A percentile compares a stretch with the other conserved stretches of the same genome.
These are phyloP conservation scores for Fomitopsis pulvina DNA, from an alignment of 768 basidiomycete genomes.

Conservation along the genomic window DNA sequence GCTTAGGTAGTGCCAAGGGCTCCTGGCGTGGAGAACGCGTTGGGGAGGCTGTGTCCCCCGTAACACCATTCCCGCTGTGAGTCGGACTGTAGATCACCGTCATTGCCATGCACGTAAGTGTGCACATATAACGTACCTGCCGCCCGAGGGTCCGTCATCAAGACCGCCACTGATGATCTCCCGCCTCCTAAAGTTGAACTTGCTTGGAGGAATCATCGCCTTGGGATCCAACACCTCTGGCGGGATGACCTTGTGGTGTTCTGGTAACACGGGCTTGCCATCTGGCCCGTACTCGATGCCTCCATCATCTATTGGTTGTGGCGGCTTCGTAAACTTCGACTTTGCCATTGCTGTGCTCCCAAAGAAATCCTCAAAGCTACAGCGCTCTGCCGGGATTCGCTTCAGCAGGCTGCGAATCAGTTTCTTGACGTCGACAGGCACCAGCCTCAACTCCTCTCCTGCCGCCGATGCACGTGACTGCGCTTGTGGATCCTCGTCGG, in stretches of 20 bases:
- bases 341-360: slow-evolving; percentile 68
- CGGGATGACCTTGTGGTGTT: slow-evolving; percentile 67
- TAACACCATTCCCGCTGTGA: neutral
- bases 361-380: slow-evolving; percentile 92
- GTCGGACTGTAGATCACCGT: neutral
- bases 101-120: neutral
- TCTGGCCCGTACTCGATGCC: slow-evolving; percentile 17
- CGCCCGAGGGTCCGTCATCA: neutral
- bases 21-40: neutral
- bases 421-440: slow-evolving; percentile 79
- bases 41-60: slow-evolving; percentile 5
- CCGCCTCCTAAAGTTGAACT: slow-evolving; percentile 58
- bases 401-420: slow-evolving; percentile 82
- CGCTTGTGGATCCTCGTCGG: slow-evolving; percentile 72
- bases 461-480: slow-evolving; percentile 37
- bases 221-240: slow-evolving; percentile 77
- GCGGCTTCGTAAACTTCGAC: slow-evolving; percentile 66
- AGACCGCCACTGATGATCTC: neutral
- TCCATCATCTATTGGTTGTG: slow-evolving; percentile 22
- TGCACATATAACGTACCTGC: neutral
- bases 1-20: slow-evolving; percentile 10
- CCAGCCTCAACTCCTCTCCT: slow-evolving; percentile 47
- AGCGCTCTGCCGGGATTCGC: slow-evolving; percentile 76
- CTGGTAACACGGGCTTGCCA: slow-evolving; percentile 48
- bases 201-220: slow-evolving; percentile 77